phyloP scores from a whole-genome alignment of 1,284 basidiomycete species.

The Nidula niveotomentosa region DNA sequence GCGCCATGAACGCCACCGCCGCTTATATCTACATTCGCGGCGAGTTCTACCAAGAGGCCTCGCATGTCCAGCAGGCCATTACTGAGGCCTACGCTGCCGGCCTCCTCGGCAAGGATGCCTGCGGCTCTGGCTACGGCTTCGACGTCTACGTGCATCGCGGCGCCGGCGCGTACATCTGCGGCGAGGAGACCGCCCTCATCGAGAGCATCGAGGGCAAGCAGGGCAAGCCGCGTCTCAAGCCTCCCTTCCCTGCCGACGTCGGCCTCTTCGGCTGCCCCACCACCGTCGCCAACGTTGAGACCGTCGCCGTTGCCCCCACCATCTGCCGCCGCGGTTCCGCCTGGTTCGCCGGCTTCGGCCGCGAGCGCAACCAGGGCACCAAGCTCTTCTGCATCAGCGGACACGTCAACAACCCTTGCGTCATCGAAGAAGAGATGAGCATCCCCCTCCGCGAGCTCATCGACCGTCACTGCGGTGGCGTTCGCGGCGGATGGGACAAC shows the following conservation, averaged over 20 bases:
- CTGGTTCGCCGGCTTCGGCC: conserved; percentile 96
- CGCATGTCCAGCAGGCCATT: conserved; percentile 93
- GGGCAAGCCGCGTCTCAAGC: conserved; percentile 97
- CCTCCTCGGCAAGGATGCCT: conserved; percentile 92
- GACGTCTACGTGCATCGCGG: conserved; percentile 98
- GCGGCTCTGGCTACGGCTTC: conserved; percentile 90
- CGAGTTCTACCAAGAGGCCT: conserved; percentile 96
- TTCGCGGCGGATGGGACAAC: conserved; percentile 96
- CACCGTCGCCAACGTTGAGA: conserved; percentile 98
- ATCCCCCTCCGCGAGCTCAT: conserved; percentile 93
- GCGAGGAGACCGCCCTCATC: conserved; percentile 98
- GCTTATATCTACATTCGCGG: conserved; percentile 99
- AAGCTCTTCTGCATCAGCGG: conserved; percentile 97
- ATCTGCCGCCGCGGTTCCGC: conserved; percentile 88
- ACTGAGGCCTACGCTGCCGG: conserved; percentile 93
- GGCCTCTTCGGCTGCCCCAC: conserved; percentile 96
- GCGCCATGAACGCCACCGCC: conserved; percentile 96
- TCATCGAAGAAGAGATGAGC: conserved; percentile 99
- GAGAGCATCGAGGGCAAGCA: conserved; percentile 98
- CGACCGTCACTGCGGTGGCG: conserved; percentile 96
- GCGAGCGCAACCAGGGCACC: conserved; percentile 93
- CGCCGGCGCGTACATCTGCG: conserved; percentile 98
- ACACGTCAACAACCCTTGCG: conserved; percentile 98
- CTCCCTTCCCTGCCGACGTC: conserved; percentile 99
- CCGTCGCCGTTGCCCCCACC: conserved; percentile 95